phyloP scores from a whole-genome alignment of 805 yeast species.

The Crinitomyces ghanaensis region DNA sequence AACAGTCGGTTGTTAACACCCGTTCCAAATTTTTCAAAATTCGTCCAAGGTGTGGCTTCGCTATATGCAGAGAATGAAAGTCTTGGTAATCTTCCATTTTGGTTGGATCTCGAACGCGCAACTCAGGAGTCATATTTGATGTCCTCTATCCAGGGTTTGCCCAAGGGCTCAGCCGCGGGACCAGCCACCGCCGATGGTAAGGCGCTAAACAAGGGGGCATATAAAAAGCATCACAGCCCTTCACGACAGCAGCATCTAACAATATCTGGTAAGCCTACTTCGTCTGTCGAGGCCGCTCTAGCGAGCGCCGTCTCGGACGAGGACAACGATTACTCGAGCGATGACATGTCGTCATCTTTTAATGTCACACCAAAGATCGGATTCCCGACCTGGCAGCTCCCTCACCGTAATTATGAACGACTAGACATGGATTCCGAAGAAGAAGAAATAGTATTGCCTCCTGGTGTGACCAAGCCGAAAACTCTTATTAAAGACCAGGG shows the following conservation, averaged over 20 bases:
- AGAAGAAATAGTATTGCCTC: constrained; percentile 75
- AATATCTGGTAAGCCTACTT: too few species aligned
- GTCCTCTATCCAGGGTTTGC: too few species aligned
- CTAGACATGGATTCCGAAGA: constrained; percentile 51
- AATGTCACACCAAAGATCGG: constrained; percentile 5
- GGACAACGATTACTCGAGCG: constrained; percentile 44
- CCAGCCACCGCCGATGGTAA: too few species aligned
- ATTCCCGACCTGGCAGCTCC: constrained; percentile 3
- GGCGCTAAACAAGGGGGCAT: too few species aligned
- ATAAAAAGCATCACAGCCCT: too few species aligned
- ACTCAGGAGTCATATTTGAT: too few species aligned
- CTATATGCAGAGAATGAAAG: constrained; percentile 84
- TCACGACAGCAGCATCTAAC: too few species aligned
- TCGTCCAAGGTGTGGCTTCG: constrained; percentile 84
- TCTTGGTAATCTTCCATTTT: constrained; percentile 81
- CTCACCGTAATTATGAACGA: constrained; percentile 8
- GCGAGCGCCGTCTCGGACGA: too few species aligned
- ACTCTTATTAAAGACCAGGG: constrained; percentile 76
- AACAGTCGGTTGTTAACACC: constrained; percentile 79
- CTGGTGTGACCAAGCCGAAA: constrained; percentile 79
- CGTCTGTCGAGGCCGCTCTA: too few species aligned
- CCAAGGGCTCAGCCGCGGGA: too few species aligned
- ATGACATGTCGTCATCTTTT: too few species aligned
- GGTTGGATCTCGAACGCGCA: constrained; percentile 80
- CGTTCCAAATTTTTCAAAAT: constrained; percentile 87